Conservation (phyloP, 2,329 filamentous ascomycete genomes). For the Westerdykella ornata region DNA sequence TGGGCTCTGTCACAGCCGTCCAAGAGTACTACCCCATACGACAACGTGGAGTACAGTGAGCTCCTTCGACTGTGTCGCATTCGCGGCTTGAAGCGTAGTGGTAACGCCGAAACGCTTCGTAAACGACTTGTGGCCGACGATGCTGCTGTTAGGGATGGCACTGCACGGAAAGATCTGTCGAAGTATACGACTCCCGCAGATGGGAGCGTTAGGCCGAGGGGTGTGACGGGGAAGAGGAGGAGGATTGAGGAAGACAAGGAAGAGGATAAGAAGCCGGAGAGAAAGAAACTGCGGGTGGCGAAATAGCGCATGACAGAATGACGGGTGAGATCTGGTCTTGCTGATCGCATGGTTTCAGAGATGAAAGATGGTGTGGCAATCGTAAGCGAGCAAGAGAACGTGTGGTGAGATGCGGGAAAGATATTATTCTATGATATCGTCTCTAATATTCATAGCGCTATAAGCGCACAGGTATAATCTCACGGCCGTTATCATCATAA, state of each 20-base stretch:
- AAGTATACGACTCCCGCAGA: not conserved
- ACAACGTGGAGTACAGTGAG: too few relatives aligned
- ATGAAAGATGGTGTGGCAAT: too few relatives aligned
- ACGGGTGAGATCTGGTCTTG: too few relatives aligned
- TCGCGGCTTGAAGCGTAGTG: conserved; percentile 11
- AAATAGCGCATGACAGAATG: not conserved
- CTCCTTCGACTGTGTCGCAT: conserved; percentile 7
- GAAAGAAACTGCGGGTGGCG: not conserved
- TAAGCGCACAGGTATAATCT: too few relatives aligned
- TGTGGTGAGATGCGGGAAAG: too few relatives aligned
- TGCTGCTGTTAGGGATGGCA: conserved; percentile 5
- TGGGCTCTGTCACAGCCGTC: too few relatives aligned
- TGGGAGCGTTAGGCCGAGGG: not conserved
- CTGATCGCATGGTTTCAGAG: too few relatives aligned
- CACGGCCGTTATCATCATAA: too few relatives aligned
- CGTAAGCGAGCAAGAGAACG: too few relatives aligned
- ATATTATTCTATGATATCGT: too few relatives aligned
- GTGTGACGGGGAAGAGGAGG: not conserved
- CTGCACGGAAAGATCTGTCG: conserved; percentile 4
- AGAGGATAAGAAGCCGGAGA: not conserved
- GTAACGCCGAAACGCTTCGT: conserved; percentile 7
- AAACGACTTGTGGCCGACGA: conserved; percentile 19
- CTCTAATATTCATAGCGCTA: too few relatives aligned
- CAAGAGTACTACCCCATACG: too few relatives aligned
- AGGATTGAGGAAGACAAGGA: not conserved